Conservation (phyloP, 2,329 filamentous ascomycete species). For the Cytospora leucostoma region DNA sequence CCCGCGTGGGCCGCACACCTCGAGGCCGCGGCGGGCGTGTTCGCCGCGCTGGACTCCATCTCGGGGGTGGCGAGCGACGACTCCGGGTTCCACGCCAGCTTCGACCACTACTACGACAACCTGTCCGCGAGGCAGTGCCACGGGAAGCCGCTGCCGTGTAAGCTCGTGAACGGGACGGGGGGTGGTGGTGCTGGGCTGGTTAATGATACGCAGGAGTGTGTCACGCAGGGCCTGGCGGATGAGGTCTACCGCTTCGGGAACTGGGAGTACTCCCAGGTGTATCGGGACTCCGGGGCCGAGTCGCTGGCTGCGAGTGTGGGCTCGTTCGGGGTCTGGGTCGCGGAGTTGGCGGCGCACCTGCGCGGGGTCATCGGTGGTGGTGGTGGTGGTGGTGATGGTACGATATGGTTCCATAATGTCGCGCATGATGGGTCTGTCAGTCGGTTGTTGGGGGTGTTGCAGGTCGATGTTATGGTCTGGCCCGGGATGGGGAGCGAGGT, state of each 20-base stretch:
- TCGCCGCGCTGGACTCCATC: slow-evolving; percentile 62
- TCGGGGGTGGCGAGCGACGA: slow-evolving; percentile 63
- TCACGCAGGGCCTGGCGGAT: slow-evolving; percentile 64
- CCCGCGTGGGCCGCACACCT: slow-evolving; percentile 66
- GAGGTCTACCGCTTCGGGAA: slow-evolving; percentile 74
- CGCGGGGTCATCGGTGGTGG: slow-evolving; percentile 50
- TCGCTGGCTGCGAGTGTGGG: slow-evolving; percentile 64
- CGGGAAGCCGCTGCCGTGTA: slow-evolving; percentile 70
- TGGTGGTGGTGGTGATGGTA: slow-evolving; percentile 36
- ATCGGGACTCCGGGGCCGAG: slow-evolving; percentile 61
- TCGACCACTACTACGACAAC: slow-evolving; percentile 86
- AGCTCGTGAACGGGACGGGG: slow-evolving; percentile 39
- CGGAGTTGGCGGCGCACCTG: slow-evolving; percentile 68
- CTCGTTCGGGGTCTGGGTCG: slow-evolving; percentile 72
- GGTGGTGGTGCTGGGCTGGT: slow-evolving; percentile 20
- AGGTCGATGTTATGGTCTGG: slow-evolving; percentile 78
- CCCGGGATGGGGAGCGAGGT: slow-evolving; percentile 81
- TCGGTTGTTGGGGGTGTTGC: slow-evolving; percentile 67
- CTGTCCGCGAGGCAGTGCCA: slow-evolving; percentile 79
- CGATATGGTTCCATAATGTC: slow-evolving; percentile 71
- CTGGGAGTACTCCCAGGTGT: slow-evolving; percentile 80
- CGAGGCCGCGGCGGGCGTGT: slow-evolving; percentile 55
- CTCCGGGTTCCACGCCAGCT: slow-evolving; percentile 66
- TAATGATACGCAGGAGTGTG: slow-evolving; percentile 54
- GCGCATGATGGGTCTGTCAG: slow-evolving; percentile 78